Evolutionary conservation across 257 asterid species (phyloP), one percentile per base, ranked within the genome.

Genomic region (Linaria vulgaris): DNA sequence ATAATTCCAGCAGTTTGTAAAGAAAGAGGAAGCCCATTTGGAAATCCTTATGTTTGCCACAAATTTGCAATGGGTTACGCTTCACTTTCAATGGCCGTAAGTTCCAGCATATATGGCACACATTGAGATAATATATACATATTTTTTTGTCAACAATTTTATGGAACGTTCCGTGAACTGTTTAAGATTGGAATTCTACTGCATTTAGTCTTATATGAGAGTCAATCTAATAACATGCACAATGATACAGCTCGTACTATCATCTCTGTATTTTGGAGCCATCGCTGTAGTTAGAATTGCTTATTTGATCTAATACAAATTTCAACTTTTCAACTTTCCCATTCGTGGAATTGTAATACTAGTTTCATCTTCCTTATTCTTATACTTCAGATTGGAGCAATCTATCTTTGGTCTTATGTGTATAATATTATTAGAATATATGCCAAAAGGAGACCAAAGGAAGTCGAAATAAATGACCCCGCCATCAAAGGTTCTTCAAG

Each of bases 391-490:
- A 72, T 84, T 14, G 96, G 98, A 66, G 90, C 95, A 54, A 83
- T 91, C 55, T 84, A 77, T 69, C 70, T 88, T 16, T 91, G 98
- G 96, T 78, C 95, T 39, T 91, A 86, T 39, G 95, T 88, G 27
- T 91, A 86, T 63, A 91, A 91, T 54, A 85, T 86, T 10, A 79
- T 91, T 54, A 66, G 96, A 65, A 72, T 84, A 59, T 91, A 91
- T 54, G 72, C 95, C 56, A 74, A 59, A 39, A 68, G 56, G 67
- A 75, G 66, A 70, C 75, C 86, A 71, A 76, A 76, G 69, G 94
- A 82, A 66, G 86, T 72, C n/a, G 83, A 69, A 70, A 72, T 74
- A 59, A 74, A 45, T 5, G 83, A 82, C 73, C 68, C 87, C 22
- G 67, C 91, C 12, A 54, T 56, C 30, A 63, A 31, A 45, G 76